Evolutionary conservation across 768 basidiomycete genomes (phyloP), one percentile per base, ranked within the genome.

Genomic region (Phylloporus arenicola): DNA sequence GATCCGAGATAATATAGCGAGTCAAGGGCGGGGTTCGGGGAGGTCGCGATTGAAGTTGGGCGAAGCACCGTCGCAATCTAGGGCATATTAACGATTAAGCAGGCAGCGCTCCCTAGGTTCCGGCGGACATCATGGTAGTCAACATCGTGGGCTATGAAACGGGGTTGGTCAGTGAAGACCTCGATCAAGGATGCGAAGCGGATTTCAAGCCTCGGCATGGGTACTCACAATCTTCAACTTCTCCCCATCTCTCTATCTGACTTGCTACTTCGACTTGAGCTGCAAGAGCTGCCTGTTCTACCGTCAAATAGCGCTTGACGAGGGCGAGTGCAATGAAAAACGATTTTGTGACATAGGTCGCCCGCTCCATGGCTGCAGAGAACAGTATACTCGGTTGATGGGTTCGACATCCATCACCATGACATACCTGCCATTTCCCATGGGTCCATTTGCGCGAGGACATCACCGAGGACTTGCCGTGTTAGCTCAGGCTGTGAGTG

Each of bases 161-260:
- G n/a, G 50, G 29, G 47, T 58, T 49, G 50, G 48, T 60, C 30
- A 64, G 45, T 41, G 34, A 43, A n/a, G 14, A 44, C 20, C 38
- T 43, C 13, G 17, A 42, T 14, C 17, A 38, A 38, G 25, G 39
- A 17, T 6, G 33, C 31, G 35, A 9, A 39, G n/a, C 20, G 24
- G 48, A 22, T 41, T 62, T 45, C 30, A 49, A 44, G 41, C 38
- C 44, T 47, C 51, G 30, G 39, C 37, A 30, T 45, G 13, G 45
- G 22, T 6, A 48, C 96, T 75, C 62, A 98, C 95, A 91, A 67
- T 98, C 96, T 74, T 98, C 96, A 0, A 99, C 96, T 70, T 98
- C 95, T n/a, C 96, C 96, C 96, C 96, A 99, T 43, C 84, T 78
- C 68, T 94, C 83, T 53, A 97, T 97, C 71, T 98, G 95, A 65